phyloP scores from a whole-genome alignment of 2,329 filamentous ascomycete genomes.

The Xylariaceae sp. region DNA sequence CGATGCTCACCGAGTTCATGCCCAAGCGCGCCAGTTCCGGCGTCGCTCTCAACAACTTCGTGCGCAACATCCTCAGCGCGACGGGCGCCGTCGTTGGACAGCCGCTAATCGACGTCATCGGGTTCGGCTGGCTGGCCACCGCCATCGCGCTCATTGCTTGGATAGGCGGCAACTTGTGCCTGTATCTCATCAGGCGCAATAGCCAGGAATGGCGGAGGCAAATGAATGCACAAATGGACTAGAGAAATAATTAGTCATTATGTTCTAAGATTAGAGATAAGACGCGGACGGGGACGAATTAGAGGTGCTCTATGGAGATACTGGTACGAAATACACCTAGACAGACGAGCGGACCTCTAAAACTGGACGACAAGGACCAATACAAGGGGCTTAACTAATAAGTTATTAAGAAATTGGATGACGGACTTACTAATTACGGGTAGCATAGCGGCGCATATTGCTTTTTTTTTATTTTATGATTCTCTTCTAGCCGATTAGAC shows the following conservation, averaged over 20 bases:
- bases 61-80: conserved; percentile 78
- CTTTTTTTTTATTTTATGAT: not conserved
- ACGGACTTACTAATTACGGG: not conserved
- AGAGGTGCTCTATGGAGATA: not conserved
- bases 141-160: conserved; percentile 59
- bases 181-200: conserved; percentile 66
- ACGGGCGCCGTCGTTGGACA: conserved; percentile 72
- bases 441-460: not conserved
- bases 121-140: conserved; percentile 79
- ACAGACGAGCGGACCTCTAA: not conserved
- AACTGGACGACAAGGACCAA: too few relatives aligned
- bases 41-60: conserved; percentile 82
- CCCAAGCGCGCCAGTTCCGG: conserved; percentile 72
- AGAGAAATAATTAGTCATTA: not conserved
- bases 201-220: conserved; percentile 66
- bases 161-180: conserved; percentile 59
- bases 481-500: too few relatives aligned
- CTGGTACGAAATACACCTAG: not conserved
- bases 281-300: too few relatives aligned
- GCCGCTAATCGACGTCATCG: conserved; percentile 73
- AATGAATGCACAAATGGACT: conserved; percentile 57
- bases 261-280: too few relatives aligned
- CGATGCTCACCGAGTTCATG: conserved; percentile 87
- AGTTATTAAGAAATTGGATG: too few relatives aligned
- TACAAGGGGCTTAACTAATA: too few relatives aligned